Evolutionary conservation across 257 asterid species (phyloP), one percentile per base, ranked within the genome.

Genomic region (Solanum verrucosum): DNA sequence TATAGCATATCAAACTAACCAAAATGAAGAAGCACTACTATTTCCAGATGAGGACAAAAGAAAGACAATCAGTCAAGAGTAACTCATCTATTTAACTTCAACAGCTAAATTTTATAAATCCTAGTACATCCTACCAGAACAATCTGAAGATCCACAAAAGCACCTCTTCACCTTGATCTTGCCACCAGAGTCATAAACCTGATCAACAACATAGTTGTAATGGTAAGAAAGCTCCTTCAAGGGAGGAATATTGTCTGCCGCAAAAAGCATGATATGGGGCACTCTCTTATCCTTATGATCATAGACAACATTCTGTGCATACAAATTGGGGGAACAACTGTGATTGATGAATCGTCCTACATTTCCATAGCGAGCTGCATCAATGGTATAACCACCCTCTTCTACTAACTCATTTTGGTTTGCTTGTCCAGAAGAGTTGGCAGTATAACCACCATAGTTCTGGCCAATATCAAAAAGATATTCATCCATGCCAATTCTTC

Each of bases 241-340:
- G 5, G 98, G 96, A 27, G 98, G 96, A 70, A 97, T 97, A 85
- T 93, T 94, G 75, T 96, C 98, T 31, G 93, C 91, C 0, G 98
- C 98, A 31, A 97, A 96, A 6, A 97, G 92, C 98, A 97, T 96
- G n/a, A 97, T 87, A 77, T 97, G 99, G 4, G 99, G 99, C 92
- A 91, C 89, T 86, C 90, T 94, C 88, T 83, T 89, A 89, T 97
- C 98, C 63, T 88, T 91, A 1, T 95, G 96, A 89, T 97, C 98
- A 52, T 91, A 93, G 4, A 94, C 84, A 27, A 97, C 98, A 27
- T 97, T 91, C 89, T 97, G 99, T 1, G 96, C 99, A 20, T 93
- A 94, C 31, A 97, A 95, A 78, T 96, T 97, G 3, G 99, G 98
- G 3, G 93, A 91, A 87, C 99, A 97, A 92, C 99, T 94, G 88